phyloP scores from a whole-genome alignment of 768 basidiomycete genomes.

The Kwoniella europaea region DNA sequence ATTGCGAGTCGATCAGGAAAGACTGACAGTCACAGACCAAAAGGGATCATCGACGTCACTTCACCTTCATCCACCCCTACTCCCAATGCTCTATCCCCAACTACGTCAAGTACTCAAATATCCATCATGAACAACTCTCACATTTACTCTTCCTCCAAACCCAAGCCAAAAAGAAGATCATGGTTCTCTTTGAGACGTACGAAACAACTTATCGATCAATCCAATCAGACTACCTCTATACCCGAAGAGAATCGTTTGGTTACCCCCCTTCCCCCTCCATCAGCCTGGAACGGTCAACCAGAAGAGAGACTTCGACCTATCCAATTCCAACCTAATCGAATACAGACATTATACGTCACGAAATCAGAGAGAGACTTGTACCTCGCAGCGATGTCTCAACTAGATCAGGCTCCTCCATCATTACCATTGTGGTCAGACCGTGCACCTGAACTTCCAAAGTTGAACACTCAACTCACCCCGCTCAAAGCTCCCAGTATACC shows the following conservation, averaged over 20 bases:
- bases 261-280: slow-evolving; percentile 7
- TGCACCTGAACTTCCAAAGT: slow-evolving; percentile 38
- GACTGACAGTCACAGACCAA: neutral
- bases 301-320: slow-evolving; percentile 31
- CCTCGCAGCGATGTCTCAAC: slow-evolving; percentile 51
- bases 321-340: slow-evolving; percentile 41
- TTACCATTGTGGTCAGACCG: slow-evolving; percentile 49
- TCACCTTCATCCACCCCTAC: neutral
- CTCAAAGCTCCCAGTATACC: slow-evolving; percentile 11
- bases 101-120: neutral
- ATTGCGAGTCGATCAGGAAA: neutral
- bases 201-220: slow-evolving; percentile 2
- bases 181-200: slow-evolving; percentile 18
- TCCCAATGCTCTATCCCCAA: neutral
- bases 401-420: slow-evolving; percentile 40
- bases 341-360: slow-evolving; percentile 46
- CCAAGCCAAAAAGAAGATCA: slow-evolving; percentile 14
- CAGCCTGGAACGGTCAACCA: slow-evolving; percentile 9
- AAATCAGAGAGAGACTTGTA: slow-evolving; percentile 50
- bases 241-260: neutral
- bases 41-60: slow-evolving; percentile 7
- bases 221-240: neutral
- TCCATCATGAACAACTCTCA: neutral
- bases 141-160: neutral
- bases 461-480: slow-evolving; percentile 5